Percentiles rank a stretch among this genome's conserved stretches.
Conservation (phyloP, 257 asterid species). For the Knoxia roxburghii region DNA sequence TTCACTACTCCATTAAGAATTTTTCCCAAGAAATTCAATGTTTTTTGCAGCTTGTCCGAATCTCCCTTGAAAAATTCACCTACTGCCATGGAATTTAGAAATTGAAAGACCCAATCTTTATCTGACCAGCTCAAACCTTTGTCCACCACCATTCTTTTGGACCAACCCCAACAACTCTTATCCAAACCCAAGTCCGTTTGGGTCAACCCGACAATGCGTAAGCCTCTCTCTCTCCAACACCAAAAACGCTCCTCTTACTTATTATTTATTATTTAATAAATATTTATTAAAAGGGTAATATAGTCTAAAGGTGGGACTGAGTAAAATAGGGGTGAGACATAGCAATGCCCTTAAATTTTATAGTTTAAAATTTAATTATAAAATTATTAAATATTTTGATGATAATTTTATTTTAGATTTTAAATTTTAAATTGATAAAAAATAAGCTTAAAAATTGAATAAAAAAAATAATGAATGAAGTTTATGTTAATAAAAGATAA, state of each 20-base stretch:
- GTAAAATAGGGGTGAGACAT: too few relatives aligned
- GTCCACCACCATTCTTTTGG: conserved; percentile 60
- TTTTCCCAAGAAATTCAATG: conserved; percentile 32
- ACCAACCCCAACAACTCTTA: conserved; percentile 43
- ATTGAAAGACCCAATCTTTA: conserved; percentile 49
- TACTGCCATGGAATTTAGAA: conserved; percentile 1
- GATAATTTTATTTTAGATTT: too few relatives aligned
- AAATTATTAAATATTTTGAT: too few relatives aligned
- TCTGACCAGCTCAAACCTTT: conserved; percentile 84
- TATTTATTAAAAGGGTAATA: too few relatives aligned
- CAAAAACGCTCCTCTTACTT: conserved; percentile 60
- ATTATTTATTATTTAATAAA: too few relatives aligned
- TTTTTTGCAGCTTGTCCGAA: conserved; percentile 41
- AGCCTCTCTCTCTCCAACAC: conserved; percentile 80
- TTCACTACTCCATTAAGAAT: conserved; percentile 30
- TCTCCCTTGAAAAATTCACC: conserved; percentile 25
- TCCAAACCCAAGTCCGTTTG: conserved; percentile 85
- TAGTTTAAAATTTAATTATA: too few relatives aligned
- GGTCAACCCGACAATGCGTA: conserved; percentile 88
- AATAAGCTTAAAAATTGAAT: too few relatives aligned
- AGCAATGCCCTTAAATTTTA: too few relatives aligned
- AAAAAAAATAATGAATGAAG: too few relatives aligned
- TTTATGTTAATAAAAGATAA: too few relatives aligned
- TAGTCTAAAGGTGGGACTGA: too few relatives aligned
- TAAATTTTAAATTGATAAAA: too few relatives aligned